Percentiles rank a stretch among this genome's conserved stretches.
Evolutionary conservation across 371 early-diverging fungal genomes (phyloP).

Genomic region (Apophysomyces variabilis): DNA sequence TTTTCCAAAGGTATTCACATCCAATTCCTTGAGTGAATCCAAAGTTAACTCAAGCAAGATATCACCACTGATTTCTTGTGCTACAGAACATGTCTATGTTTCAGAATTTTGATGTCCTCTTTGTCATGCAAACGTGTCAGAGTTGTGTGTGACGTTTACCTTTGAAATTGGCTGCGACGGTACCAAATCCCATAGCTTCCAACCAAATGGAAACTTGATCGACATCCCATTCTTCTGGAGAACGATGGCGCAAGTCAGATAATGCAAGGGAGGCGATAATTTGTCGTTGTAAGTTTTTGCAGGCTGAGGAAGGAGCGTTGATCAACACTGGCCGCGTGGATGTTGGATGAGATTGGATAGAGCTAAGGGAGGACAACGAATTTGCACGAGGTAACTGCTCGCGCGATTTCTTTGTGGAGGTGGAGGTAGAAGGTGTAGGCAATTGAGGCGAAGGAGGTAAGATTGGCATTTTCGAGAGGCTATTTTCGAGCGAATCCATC

Average conservation of each 20-base stretch:
- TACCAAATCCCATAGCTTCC: constrained; percentile 52
- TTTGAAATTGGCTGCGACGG: constrained; percentile 51
- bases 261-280: constrained; percentile 17
- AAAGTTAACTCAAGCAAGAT: constrained; percentile 59
- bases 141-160: constrained; percentile 35
- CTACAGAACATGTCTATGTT: constrained; percentile 24
- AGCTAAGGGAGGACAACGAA: constrained; percentile 24
- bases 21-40: constrained; percentile 65
- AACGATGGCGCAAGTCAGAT: constrained; percentile 18
- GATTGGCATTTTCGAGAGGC: constrained; percentile 25
- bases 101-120: constrained; percentile 5
- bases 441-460: constrained; percentile 17
- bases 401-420: constrained; percentile 19
- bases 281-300: constrained; percentile 19
- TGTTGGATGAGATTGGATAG: constrained; percentile 18
- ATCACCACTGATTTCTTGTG: constrained; percentile 67
- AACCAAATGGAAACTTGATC: constrained; percentile 44
- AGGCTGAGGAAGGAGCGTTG: constrained; percentile 11
- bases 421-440: constrained; percentile 22
- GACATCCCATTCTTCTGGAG: constrained; percentile 37
- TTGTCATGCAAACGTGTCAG: neutral
- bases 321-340: constrained; percentile 18
- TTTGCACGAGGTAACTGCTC: constrained; percentile 15
- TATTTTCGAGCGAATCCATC: constrained; percentile 20
- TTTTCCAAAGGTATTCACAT: constrained; percentile 64